Conservation (phyloP, 805 yeast genomes). For the Myxozyma neglecta region DNA sequence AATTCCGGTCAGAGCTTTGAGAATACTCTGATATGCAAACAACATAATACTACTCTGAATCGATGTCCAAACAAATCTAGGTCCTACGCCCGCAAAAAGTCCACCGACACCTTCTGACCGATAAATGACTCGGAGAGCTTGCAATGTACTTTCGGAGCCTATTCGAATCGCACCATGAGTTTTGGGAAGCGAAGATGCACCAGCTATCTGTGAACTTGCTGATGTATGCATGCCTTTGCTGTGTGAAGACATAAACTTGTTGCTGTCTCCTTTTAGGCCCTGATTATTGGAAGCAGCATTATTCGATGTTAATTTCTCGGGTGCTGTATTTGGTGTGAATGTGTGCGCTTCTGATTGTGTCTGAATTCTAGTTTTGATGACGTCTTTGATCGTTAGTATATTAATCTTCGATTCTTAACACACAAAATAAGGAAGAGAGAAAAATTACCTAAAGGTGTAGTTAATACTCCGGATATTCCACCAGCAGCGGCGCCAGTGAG, state of each 20-base stretch:
- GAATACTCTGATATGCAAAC: constrained; percentile 74
- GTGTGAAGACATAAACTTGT: not conserved
- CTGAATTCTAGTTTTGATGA: constrained; percentile 87
- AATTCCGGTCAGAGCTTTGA: constrained; percentile 52
- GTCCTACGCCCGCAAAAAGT: constrained; percentile 92
- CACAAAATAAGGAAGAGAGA: not conserved
- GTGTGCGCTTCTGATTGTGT: constrained; percentile 56
- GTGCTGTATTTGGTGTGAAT: not conserved
- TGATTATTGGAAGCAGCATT: not conserved
- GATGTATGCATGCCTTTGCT: constrained; percentile 1
- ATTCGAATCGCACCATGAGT: constrained; percentile 26
- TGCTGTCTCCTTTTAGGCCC: not conserved
- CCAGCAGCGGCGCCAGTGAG: constrained; percentile 95
- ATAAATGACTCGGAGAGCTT: constrained; percentile 59
- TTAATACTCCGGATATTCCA: constrained; percentile 82
- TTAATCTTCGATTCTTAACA: not conserved
- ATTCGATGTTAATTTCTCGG: not conserved
- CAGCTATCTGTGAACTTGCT: constrained; percentile 1
- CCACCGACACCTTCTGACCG: constrained; percentile 75
- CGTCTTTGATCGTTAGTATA: constrained; percentile 45
- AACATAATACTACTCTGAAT: constrained; percentile 94
- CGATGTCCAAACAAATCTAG: constrained; percentile 95
- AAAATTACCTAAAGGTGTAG: constrained; percentile 72
- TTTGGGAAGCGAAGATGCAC: constrained; percentile 31
- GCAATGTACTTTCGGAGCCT: constrained; percentile 34